phyloP scores from a whole-genome alignment of 176 grass and related monocot genomes.

The Oryza glumipatula region DNA sequence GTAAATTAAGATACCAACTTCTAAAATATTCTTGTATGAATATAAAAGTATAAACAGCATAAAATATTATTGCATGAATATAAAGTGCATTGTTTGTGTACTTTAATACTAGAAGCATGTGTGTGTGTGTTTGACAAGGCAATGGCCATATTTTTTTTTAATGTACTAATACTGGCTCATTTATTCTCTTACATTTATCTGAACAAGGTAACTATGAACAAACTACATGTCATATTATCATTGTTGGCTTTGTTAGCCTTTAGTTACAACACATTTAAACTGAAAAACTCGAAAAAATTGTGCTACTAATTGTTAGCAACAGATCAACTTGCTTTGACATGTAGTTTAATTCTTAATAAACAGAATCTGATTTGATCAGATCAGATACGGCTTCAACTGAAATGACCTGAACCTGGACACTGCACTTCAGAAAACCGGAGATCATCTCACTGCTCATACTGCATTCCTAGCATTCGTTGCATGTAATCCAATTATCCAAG shows the following conservation, averaged over 20 bases:
- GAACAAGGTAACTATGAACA: background rate
- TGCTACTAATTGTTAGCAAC: background rate
- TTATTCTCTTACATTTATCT: background rate
- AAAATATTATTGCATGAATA: background rate
- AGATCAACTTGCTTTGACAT: background rate
- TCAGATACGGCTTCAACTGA: background rate
- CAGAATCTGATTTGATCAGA: background rate
- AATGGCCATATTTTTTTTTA: background rate
- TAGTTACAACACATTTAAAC: background rate
- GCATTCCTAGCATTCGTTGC: background rate
- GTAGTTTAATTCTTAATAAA: background rate
- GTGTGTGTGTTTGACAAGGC: background rate
- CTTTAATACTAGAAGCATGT: conserved; percentile 22
- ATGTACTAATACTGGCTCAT: background rate
- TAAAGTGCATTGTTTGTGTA: background rate
- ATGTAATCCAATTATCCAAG: conserved; percentile 40
- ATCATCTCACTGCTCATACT: background rate
- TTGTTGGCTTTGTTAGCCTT: background rate
- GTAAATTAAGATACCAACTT: conserved; percentile 1
- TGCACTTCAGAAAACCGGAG: background rate
- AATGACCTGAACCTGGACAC: background rate
- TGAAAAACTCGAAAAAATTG: background rate
- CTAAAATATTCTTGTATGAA: background rate
- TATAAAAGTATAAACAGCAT: background rate
- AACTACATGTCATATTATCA: background rate